Base-by-base conservation (phyloP, 768 basidiomycete species). In the Agaricus bisporus region DNA sequence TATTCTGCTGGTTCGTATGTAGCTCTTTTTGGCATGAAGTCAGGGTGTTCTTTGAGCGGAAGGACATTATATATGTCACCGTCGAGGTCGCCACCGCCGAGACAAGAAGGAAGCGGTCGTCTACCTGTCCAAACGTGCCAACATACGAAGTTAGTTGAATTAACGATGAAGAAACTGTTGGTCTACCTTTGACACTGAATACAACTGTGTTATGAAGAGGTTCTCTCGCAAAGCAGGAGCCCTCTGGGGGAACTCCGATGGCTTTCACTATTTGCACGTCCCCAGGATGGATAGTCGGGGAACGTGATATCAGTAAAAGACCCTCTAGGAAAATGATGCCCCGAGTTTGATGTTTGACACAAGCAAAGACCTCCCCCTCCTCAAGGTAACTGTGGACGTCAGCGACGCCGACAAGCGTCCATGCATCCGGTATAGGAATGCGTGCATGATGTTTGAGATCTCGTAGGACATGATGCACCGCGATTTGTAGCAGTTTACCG, bases 11-110 rank as follows among this genome's bases (percentile, higher is more conserved):
- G 77, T 15, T 25, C 47, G 38, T 25, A 22, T 32, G 55, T 38
- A 2, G 28, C 61, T 58, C 2, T 59, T 63, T 2, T 46, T 51
- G 14, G 52, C 52, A 0, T 66, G 66, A 10, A 15, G 35, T 47
- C 79, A 74, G 36, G 65, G 64, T 12, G 61, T 18, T 66, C 56
- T 5, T 66, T 58, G 43, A 80, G 60, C 3, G 77, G 75, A 35
- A 81, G 72, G 0, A 83, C 56, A 52, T 81, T 81, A 55, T 81
- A 85, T 9, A 70, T 64, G 53, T 85, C 83, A 20, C 85, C 85
- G 61, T 88, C 86, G 9, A 86, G 68, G 61, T 88, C 86, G 0
- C 85, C 86, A 1, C 86, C 86, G 3, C 85, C 84, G 0, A 85
- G 71, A 54, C 71, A 82, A 3, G 82, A 81, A 0, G 83, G 78